Evolutionary conservation across 139 green algal species (phyloP), one percentile per base, ranked within the genome.

Genomic region (Pleodorina starrii): DNA sequence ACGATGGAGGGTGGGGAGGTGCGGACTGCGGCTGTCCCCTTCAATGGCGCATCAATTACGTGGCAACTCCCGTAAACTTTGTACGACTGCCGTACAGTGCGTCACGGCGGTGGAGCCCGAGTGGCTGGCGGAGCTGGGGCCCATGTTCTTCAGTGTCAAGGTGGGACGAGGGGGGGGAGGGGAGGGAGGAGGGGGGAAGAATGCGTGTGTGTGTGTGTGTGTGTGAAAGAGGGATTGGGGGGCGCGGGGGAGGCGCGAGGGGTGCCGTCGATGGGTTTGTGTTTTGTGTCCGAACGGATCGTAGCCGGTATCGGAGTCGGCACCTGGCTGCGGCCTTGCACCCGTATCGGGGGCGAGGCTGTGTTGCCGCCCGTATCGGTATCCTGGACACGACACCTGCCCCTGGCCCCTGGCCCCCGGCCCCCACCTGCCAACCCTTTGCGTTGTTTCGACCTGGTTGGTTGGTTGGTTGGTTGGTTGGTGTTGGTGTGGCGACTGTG

Each of bases 61-160:
- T n/a, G n/a, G n/a, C n/a, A n/a, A n/a, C n/a, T n/a, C n/a, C n/a
- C n/a, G n/a, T n/a, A n/a, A n/a, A n/a, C n/a, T n/a, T n/a, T n/a
- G n/a, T n/a, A n/a, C n/a, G n/a, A n/a, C n/a, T n/a, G n/a, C 72
- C 42, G 42, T 35, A 16, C 79, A 99, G 93, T 99, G 97, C 92
- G 98, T 99, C 72, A 99, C 96, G 7, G 98, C 98, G 17, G 97
- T 99, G 80, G 98, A 99, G 89, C 97, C 97, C 0, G 94, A 99
- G 90, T 99, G 97, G 98, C 94, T 99, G 73, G 97, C 98, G 38
- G 98, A 99, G 94, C 84, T 99, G 82, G 98, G 98, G 23, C 98
- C 98, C 80, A 99, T 99, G 95, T 99, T 99, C 94, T 99, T 99
- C 92, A 96, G 85, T 84, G 95, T 99, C 91, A 99, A 99, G 95